Evolutionary conservation across 208 protist species (phyloP).

Genomic region (Leishmania major): DNA sequence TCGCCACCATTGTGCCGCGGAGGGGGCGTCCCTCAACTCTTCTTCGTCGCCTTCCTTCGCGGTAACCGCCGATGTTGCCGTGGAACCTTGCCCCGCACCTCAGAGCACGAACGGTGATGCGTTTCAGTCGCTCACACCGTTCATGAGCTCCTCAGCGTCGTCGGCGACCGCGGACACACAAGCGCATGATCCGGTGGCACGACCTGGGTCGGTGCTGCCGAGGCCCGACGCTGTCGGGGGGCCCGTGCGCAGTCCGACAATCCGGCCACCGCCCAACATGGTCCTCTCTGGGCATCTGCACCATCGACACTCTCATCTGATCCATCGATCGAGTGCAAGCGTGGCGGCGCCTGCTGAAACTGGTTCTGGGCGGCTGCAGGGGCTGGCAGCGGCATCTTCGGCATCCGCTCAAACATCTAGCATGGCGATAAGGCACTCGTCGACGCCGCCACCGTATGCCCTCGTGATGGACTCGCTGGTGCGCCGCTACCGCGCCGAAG

Average conservation of each 20-base stretch:
- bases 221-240: not conserved
- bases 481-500: slow-evolving; percentile 27
- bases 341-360: not conserved
- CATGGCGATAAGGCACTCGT: not conserved
- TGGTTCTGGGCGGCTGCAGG: not conserved
- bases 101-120: not conserved
- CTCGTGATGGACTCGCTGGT: slow-evolving; percentile 32
- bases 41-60: not conserved
- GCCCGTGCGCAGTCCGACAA: slow-evolving; percentile 16
- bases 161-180: not conserved
- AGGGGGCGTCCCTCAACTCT: not conserved
- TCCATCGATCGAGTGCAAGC: not conserved
- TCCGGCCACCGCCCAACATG: slow-evolving; percentile 2
- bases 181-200: not conserved
- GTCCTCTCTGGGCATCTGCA: not conserved
- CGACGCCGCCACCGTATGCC: slow-evolving; percentile 8
- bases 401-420: not conserved
- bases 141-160: not conserved
- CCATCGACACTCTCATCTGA: not conserved
- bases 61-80: not conserved
- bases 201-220: not conserved
- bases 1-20: not conserved
- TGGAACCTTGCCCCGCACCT: not conserved
- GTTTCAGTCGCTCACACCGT: not conserved
- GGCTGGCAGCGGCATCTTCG: not conserved